A percentile compares a stretch with the other conserved stretches of the same genome.
These are phyloP conservation scores for Cryomyces antarcticus DNA, from an alignment of 495 filamentous ascomycete species.

Conservation along the genomic window DNA sequence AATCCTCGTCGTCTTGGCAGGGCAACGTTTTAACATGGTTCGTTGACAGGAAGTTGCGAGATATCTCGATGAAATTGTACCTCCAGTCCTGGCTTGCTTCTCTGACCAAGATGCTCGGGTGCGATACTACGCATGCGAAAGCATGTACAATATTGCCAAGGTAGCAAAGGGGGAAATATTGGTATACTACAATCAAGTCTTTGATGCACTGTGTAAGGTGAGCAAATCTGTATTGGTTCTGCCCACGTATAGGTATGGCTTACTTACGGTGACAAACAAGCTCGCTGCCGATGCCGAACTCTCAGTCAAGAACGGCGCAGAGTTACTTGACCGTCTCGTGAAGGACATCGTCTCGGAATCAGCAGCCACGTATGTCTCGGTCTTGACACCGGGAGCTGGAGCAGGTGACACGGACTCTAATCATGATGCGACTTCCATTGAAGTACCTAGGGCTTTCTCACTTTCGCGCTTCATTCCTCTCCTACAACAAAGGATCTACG, in stretches of 20 bases:
- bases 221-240: conserved; percentile 1
- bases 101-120: conserved; percentile 95
- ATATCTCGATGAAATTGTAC: conserved; percentile 82
- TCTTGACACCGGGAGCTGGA: conserved; percentile 42
- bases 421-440: conserved; percentile 28
- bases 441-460: conserved; percentile 77
- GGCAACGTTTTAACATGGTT: conserved; percentile 3
- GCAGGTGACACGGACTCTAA: too few species aligned
- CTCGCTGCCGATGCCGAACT: conserved; percentile 89
- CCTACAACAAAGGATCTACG: conserved; percentile 78
- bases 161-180: conserved; percentile 95
- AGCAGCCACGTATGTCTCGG: conserved; percentile 82
- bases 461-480: conserved; percentile 81
- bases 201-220: conserved; percentile 93
- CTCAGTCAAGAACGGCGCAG: conserved; percentile 96
- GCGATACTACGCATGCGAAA: conserved; percentile 97
- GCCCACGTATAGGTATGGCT: not conserved
- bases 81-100: conserved; percentile 96
- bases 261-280: conserved; percentile 22
- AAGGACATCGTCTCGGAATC: conserved; percentile 98
- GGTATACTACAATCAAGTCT: conserved; percentile 93
- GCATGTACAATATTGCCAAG: conserved; percentile 99
- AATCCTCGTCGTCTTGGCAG: not conserved
- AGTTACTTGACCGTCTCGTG: conserved; percentile 83
- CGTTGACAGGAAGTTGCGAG: conserved; percentile 50